Conservation (phyloP, 176 grass and related monocot species). For the Chrysopogon serrulatus region DNA sequence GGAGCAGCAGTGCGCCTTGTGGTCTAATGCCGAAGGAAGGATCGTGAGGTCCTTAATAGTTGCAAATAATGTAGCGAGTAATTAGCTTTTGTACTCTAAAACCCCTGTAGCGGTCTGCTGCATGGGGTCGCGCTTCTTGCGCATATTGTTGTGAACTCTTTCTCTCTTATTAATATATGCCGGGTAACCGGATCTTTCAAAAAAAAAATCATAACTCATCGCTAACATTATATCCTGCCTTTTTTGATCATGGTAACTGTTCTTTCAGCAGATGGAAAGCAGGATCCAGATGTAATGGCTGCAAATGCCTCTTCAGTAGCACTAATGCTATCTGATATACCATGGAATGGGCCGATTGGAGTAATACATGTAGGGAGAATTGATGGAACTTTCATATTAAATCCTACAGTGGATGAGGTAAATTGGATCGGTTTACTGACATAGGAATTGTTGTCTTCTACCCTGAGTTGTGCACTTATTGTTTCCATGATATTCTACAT, state of each 20-base stretch:
- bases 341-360: slow-evolving; percentile 91
- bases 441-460: neutral
- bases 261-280: slow-evolving; percentile 84
- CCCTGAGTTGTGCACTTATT: neutral
- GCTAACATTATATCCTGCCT: neutral
- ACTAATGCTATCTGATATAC: slow-evolving; percentile 89
- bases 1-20: too few species aligned
- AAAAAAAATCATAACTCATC: too few species aligned
- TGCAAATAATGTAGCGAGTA: too few species aligned
- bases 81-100: too few species aligned
- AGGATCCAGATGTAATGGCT: slow-evolving; percentile 94
- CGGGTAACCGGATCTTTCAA: too few species aligned
- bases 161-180: too few species aligned
- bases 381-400: slow-evolving; percentile 85
- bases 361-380: slow-evolving; percentile 86
- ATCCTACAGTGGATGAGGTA: slow-evolving; percentile 92
- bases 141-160: too few species aligned
- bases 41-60: too few species aligned
- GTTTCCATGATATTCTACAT: neutral
- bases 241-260: slow-evolving; percentile 73
- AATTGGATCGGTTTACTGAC: slow-evolving; percentile 1
- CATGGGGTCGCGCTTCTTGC: too few species aligned
- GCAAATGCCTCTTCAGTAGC: slow-evolving; percentile 95
- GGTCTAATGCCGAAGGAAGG: too few species aligned
- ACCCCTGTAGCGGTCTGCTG: too few species aligned